Evolutionary conservation across 1,284 basidiomycete genomes (phyloP).

Genomic region (Neonothopanus nambi): DNA sequence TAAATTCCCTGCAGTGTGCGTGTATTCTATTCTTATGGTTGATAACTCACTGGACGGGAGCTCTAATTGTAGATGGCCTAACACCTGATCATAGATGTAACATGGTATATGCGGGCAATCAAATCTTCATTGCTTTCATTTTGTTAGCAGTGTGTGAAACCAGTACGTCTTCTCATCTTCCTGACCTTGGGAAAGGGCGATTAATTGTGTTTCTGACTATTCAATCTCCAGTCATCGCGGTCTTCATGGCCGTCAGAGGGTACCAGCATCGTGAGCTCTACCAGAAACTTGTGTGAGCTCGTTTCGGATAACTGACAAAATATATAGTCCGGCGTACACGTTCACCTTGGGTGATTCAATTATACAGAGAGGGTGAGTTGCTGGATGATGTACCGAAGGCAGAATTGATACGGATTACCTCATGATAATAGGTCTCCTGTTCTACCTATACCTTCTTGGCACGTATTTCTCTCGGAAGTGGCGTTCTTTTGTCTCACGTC

Average conservation of each 20-base stretch:
- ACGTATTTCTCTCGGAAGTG: slow-evolving; percentile 12
- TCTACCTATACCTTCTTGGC: slow-evolving; percentile 42
- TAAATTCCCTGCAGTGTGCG: slow-evolving; percentile 25
- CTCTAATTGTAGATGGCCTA: background rate
- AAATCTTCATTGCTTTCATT: slow-evolving; percentile 40
- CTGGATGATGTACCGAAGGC: background rate
- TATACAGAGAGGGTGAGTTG: slow-evolving; percentile 42
- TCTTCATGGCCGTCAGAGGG: slow-evolving; percentile 38
- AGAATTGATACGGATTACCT: background rate
- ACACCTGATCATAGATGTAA: slow-evolving; percentile 28
- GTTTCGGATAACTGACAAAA: slow-evolving; percentile 1
- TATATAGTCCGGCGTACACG: slow-evolving; percentile 33
- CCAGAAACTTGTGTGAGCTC: background rate
- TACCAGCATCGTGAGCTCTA: slow-evolving; percentile 34
- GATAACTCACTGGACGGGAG: too few relatives aligned
- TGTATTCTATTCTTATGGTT: background rate
- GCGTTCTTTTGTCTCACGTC: background rate
- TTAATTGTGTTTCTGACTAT: slow-evolving; percentile 1
- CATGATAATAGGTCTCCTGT: slow-evolving; percentile 34
- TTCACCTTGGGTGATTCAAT: slow-evolving; percentile 35
- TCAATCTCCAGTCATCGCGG: slow-evolving; percentile 39
- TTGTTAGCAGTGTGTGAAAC: slow-evolving; percentile 41
- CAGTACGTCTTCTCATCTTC: slow-evolving; percentile 27
- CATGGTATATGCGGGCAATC: slow-evolving; percentile 30
- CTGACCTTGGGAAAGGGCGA: background rate